Base-by-base conservation (phyloP, 148 eudicot genomes). In the Chenopodium quinoa region DNA sequence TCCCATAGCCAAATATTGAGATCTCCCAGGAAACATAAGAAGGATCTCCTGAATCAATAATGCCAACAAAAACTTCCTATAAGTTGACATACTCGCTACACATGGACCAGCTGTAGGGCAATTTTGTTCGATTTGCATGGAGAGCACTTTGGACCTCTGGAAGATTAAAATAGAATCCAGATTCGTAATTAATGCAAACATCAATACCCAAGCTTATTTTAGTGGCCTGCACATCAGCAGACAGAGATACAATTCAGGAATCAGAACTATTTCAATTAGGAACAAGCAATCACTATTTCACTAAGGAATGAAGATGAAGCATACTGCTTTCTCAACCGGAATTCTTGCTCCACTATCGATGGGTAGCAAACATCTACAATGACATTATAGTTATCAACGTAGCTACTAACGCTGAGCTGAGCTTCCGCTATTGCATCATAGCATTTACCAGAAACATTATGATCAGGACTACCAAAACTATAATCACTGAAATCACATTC, bases 311-410 rank as follows among this genome's bases (percentile, higher is more conserved):
- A 75, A 48, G 52, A 32, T 1, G 16, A 17, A 27, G 78, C 0
- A 80, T 91, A 95, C 97, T 93, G 90, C 64, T 83, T 92, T 70
- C 79, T 82, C 75, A 95, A 83, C 11, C 93, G 81, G 27, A 95
- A 86, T 86, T 93, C 97, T 83, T 95, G 99, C 87, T 93, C 86
- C n/a, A 95, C 97, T 37, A 95, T 84, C 10, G 94, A 90, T 9
- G 99, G 99, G 75, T 95, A 95, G 84, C 99, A 95, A 27, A 92
- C 92, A 83, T 95, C 99, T 79, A 95, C 91, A 76, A 92, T 89
- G 56, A 95, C 94, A 82, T 95, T 97, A 47, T 95, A 95, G 66
- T 73, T 54, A 77, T 95, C 91, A 29, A 91, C 71, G 69, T 93
- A 93, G 6, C 91, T 83, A 64, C 99, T 92, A 60, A 93, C 91